Conservation (phyloP, 768 basidiomycete species). For the Suillus hirtellus region DNA sequence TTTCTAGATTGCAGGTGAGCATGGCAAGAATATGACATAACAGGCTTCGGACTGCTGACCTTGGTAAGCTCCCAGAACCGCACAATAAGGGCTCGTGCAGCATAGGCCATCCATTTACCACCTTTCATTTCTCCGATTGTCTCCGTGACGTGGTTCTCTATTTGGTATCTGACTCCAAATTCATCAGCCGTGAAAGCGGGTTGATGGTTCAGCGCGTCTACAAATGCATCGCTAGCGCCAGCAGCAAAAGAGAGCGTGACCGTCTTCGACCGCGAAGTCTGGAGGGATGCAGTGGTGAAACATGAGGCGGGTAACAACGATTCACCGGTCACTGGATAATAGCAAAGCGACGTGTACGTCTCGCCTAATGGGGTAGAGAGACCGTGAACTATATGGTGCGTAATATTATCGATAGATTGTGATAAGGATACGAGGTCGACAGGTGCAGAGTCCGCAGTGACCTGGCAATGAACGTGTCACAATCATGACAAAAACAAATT, state of each 20-base stretch:
- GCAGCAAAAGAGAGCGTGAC: conserved; percentile 55
- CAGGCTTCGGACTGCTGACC: conserved; percentile 39
- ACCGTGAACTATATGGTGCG: conserved; percentile 45
- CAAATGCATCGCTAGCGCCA: conserved; percentile 52
- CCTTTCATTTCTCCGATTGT: conserved; percentile 74
- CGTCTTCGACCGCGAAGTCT: conserved; percentile 37
- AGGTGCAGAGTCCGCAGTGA: conserved; percentile 32
- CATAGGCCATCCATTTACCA: conserved; percentile 89
- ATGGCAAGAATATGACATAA: conserved; percentile 12
- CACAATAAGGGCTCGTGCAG: conserved; percentile 67
- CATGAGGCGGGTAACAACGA: conserved; percentile 31
- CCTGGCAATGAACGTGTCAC: conserved; percentile 19
- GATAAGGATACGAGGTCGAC: conserved; percentile 45
- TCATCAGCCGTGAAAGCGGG: conserved; percentile 35
- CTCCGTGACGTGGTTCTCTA: conserved; percentile 46
- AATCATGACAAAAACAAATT: conserved; percentile 5
- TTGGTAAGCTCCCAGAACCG: conserved; percentile 88
- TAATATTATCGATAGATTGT: conserved; percentile 47
- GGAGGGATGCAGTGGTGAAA: conserved; percentile 40
- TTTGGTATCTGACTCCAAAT: conserved; percentile 48
- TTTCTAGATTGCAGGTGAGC: conserved; percentile 50
- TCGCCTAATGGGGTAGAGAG: conserved; percentile 44
- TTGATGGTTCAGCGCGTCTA: conserved; percentile 37
- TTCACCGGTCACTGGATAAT: conserved; percentile 33
- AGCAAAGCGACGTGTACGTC: conserved; percentile 54